Base-by-base conservation (phyloP, 2,329 filamentous ascomycete species). In the Teratosphaeria epicoccoides region DNA sequence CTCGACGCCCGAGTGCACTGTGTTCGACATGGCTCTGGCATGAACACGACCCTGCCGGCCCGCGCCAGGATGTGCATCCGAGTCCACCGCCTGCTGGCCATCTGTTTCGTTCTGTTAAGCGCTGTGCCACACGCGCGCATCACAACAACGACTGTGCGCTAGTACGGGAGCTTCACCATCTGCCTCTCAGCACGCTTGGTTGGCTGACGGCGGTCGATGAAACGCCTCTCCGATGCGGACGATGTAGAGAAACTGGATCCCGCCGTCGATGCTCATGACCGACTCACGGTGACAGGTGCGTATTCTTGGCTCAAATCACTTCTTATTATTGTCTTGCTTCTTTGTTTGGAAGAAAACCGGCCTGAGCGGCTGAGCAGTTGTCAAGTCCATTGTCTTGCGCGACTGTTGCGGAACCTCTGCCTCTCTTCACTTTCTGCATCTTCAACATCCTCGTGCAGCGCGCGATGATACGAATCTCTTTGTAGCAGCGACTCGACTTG, bases 161-260 rank as follows among this genome's bases (percentile, higher is more conserved):
- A 14, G 33, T 25, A n/a, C 24, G 12, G 12, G n/a, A 49, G 47
- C 49, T 47, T 51, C 47, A 47, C 24, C 20, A 44, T 33, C 26
- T 3, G 33, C 20, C 23, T 52, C 68, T 68, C 69, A 71, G 70
- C 66, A 66, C 66, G 67, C 68, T 61, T 64, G 64, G 66, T 61
- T 67, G 68, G 63, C 65, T 69, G 63, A 55, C 65, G 63, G 49
- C 45, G 33, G 14, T 6, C 43, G 58, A 59, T 68, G 70, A 70
- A 70, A 71, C 71, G 62, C 63, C 61, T 59, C 57, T 61, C 47
- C 52, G 62, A 66, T 65, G 65, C 64, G 62, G 59, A 66, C 68
- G 61, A 61, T 50, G 48, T 49, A 33, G 43, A 49, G 46, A 47
- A 28, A 46, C 61, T 26, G 22, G 43, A 7, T 47, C 7, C 47